Evolutionary conservation across 2,329 filamentous ascomycete species (phyloP).

Genomic region (Elsinoe perseae): DNA sequence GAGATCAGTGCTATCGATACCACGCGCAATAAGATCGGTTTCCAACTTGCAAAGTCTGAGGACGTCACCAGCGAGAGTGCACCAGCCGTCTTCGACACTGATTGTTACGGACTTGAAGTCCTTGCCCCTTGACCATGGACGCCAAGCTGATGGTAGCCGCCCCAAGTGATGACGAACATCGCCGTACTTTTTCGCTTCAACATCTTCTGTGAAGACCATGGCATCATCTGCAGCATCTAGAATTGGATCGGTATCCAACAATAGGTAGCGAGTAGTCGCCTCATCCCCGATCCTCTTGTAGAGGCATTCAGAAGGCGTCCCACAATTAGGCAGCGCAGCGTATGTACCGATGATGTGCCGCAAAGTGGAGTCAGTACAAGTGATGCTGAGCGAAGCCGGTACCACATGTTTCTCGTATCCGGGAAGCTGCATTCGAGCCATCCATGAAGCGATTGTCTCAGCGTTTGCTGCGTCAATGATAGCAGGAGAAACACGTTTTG

Average conservation of each 20-base stretch:
- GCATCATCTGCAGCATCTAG: constrained; percentile 41
- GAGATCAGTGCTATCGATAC: not conserved
- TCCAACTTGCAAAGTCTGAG: not conserved
- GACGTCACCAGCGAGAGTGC: not conserved
- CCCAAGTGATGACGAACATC: constrained; percentile 42
- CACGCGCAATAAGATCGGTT: not conserved
- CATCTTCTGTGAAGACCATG: constrained; percentile 51
- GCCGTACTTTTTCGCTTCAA: constrained; percentile 39
- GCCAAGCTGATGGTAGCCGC: constrained; percentile 40
- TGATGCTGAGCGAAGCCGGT: constrained; percentile 38
- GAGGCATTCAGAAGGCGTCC: constrained; percentile 48
- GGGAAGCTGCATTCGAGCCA: constrained; percentile 30
- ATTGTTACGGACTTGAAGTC: not conserved
- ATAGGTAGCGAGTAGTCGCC: constrained; percentile 43
- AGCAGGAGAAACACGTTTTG: constrained; percentile 21
- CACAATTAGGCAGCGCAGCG: constrained; percentile 46
- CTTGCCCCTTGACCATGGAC: constrained; percentile 26
- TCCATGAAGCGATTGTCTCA: constrained; percentile 30
- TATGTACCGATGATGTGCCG: constrained; percentile 45
- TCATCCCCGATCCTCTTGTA: constrained; percentile 38
- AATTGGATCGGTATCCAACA: constrained; percentile 48
- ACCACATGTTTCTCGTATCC: constrained; percentile 37
- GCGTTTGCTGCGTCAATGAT: constrained; percentile 15
- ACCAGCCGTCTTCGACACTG: not conserved
- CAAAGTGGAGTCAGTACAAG: constrained; percentile 23